A percentile compares a stretch with the other conserved stretches of the same genome.
Conservation (phyloP, 2,329 filamentous ascomycete species). For the Daldinia sp. region DNA sequence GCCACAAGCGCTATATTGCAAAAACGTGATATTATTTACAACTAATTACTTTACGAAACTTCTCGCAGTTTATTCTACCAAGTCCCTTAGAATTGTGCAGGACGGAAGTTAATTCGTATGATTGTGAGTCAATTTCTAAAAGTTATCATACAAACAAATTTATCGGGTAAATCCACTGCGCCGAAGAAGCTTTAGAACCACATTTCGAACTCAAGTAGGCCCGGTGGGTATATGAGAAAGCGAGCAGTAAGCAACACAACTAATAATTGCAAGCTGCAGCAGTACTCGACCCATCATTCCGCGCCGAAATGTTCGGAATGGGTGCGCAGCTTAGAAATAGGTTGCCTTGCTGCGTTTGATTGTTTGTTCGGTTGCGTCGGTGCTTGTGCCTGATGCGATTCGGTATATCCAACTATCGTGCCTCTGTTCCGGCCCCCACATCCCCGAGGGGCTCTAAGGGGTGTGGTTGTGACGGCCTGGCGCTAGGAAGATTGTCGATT, state of each 20-base stretch:
- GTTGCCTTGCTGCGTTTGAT: not conserved
- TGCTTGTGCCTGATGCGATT: too few species aligned
- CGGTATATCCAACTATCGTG: too few species aligned
- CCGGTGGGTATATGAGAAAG: slow-evolving; percentile 44
- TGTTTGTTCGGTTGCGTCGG: not conserved
- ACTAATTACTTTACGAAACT: too few species aligned
- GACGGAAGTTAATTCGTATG: slow-evolving; percentile 4
- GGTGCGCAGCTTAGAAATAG: slow-evolving; percentile 6
- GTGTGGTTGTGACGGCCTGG: too few species aligned
- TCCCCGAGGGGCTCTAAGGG: too few species aligned
- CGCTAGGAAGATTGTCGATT: too few species aligned
- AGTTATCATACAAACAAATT: slow-evolving; percentile 33
- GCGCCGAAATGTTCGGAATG: not conserved
- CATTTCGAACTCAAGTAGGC: slow-evolving; percentile 4
- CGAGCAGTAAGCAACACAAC: slow-evolving; percentile 1
- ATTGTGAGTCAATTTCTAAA: slow-evolving; percentile 31
- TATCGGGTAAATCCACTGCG: not conserved
- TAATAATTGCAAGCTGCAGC: not conserved
- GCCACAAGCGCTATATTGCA: too few species aligned
- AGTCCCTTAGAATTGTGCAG: too few species aligned
- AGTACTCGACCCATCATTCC: not conserved
- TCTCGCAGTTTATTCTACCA: too few species aligned
- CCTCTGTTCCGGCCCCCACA: too few species aligned
- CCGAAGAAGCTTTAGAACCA: not conserved
- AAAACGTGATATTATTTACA: too few species aligned